Percentiles rank a stretch among this genome's conserved stretches.
These are phyloP conservation scores for Davidsoniella australis DNA, from an alignment of 2,329 filamentous ascomycete genomes.

Conservation along the genomic window DNA sequence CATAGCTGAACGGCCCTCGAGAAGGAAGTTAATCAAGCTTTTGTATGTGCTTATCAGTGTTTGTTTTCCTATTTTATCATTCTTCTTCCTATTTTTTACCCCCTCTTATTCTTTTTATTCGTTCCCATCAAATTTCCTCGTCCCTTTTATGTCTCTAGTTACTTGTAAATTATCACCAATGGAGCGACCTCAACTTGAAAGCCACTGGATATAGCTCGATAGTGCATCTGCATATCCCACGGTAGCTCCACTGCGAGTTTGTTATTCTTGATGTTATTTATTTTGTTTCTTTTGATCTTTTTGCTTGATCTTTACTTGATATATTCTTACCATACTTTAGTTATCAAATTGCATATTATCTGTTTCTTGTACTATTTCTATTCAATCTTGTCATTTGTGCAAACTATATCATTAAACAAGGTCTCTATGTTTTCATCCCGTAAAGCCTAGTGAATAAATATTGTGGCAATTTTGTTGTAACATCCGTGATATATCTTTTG, in stretches of 20 bases:
- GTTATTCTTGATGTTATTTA: background rate
- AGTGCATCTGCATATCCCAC: constrained; percentile 7
- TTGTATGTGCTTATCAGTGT: too few relatives aligned
- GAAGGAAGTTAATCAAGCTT: too few relatives aligned
- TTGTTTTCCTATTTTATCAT: too few relatives aligned
- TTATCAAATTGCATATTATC: too few relatives aligned
- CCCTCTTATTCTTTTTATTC: too few relatives aligned
- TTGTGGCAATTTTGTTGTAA: background rate
- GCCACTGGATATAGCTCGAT: constrained; percentile 1
- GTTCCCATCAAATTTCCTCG: background rate
- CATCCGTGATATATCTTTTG: background rate
- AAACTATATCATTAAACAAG: background rate
- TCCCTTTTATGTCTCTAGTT: background rate
- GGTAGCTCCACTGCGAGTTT: background rate
- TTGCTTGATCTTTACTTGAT: constrained; percentile 1
- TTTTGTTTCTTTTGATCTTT: constrained; percentile 4
- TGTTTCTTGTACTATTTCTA: too few relatives aligned
- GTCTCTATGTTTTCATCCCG: background rate
- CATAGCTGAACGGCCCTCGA: too few relatives aligned
- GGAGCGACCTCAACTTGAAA: too few relatives aligned
- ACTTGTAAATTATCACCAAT: background rate
- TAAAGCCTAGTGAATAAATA: too few relatives aligned
- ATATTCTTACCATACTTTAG: background rate
- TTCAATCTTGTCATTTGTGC: too few relatives aligned
- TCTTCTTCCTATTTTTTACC: too few relatives aligned